Percentiles rank a stretch among this genome's conserved stretches.
These are phyloP conservation scores for Eucalyptus paniculata DNA, from an alignment of 345 rosid species.

Conservation along the genomic window DNA sequence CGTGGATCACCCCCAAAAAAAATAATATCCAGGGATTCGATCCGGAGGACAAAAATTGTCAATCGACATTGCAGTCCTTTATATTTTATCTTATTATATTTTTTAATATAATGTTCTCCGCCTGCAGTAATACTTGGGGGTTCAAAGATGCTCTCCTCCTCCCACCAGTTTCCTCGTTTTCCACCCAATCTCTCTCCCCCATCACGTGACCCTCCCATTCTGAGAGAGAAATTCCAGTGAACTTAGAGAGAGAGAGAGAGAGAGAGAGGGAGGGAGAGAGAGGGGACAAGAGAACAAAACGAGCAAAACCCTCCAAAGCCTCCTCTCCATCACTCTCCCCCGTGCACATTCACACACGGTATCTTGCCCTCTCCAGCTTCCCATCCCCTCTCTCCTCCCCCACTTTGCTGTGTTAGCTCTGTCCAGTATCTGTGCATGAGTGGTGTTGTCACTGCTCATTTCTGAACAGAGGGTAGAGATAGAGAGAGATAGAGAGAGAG, in stretches of 20 bases:
- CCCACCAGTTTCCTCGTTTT: not conserved
- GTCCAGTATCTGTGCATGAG: not conserved
- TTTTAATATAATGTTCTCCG: not conserved
- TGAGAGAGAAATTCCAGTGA: conserved; percentile 6
- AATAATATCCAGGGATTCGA: not conserved
- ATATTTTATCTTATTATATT: not conserved
- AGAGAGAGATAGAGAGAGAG: not conserved
- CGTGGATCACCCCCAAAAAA: not conserved
- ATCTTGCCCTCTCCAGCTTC: not conserved
- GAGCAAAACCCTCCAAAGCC: not conserved
- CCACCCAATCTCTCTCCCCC: conserved; percentile 8
- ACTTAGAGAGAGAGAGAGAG: too few relatives aligned
- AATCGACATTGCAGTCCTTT: not conserved
- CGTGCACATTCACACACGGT: not conserved
- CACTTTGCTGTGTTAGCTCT: not conserved
- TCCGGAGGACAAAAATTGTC: not conserved
- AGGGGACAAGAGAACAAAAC: not conserved
- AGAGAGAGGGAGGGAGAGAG: not conserved
- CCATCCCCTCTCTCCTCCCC: not conserved
- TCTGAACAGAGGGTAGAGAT: not conserved
- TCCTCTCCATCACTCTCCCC: not conserved
- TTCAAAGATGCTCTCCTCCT: not conserved
- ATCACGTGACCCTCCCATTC: conserved; percentile 47
- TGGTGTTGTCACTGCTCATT: not conserved
- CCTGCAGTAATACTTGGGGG: not conserved